phyloP scores from a whole-genome alignment of 352 stramenopile genomes.

The Pythium apleroticum region DNA sequence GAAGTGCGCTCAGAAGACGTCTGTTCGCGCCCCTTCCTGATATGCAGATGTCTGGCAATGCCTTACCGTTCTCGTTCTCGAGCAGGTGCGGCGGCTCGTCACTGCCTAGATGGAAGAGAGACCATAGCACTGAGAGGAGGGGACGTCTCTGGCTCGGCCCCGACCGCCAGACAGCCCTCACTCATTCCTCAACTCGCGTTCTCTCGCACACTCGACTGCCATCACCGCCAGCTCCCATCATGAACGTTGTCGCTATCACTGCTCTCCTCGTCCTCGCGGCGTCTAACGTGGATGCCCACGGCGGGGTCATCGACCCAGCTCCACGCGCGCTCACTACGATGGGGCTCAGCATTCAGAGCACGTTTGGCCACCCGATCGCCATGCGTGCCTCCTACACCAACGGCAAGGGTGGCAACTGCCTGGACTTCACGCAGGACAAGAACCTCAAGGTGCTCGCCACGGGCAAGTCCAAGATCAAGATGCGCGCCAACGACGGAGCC shows the following conservation, averaged over 20 bases:
- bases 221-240: not conserved
- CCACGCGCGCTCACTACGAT: slow-evolving; percentile 20
- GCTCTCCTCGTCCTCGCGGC: not conserved
- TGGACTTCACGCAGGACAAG: slow-evolving; percentile 21
- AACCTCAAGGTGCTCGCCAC: slow-evolving; percentile 21
- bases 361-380: slow-evolving; percentile 18
- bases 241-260: slow-evolving; percentile 2
- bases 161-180: not conserved
- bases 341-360: slow-evolving; percentile 20
- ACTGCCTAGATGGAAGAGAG: not conserved
- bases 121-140: not conserved
- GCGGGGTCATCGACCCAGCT: slow-evolving; percentile 18
- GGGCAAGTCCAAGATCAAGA: slow-evolving; percentile 26
- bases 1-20: not conserved
- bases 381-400: slow-evolving; percentile 24
- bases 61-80: not conserved
- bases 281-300: slow-evolving; percentile 18
- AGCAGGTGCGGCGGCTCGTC: not conserved
- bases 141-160: not conserved
- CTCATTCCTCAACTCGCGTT: not conserved
- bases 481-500: slow-evolving; percentile 28
- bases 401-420: slow-evolving; percentile 25
- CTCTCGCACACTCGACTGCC: not conserved
- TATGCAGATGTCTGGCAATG: not conserved
- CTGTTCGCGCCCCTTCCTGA: not conserved